Base-by-base conservation (phyloP, 768 basidiomycete genomes). In the Russula virescens region DNA sequence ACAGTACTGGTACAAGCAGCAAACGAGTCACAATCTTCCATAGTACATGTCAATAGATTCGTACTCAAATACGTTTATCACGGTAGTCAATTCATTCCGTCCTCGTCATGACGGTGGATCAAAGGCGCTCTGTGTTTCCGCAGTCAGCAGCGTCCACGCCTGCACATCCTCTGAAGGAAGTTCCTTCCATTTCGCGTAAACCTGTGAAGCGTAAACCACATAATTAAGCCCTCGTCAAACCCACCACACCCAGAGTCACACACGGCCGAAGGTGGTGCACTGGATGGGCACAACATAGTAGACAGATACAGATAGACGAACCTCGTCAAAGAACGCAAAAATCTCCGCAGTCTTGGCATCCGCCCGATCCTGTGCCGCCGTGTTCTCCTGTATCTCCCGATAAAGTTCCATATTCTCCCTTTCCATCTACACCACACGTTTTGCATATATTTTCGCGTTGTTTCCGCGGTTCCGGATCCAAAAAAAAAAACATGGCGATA, bases 151-250 rank as follows among this genome's bases (percentile, higher is more conserved):
- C 13, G 75, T 69, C 79, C 79, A 80, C 23, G 51, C 21, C 35
- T 75, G 69, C n/a, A 90, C 81, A 28, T 87, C 82, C n/a, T 88
- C 85, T 55, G 79, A 75, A 1, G 86, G 84, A 9, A 88, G 69
- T 28, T 79, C 74, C 59, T 73, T 71, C 83, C 86, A 89, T 56
- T 76, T 77, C 13, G 75, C 72, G 55, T 76, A 77, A 1, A 79
- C 74, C 86, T 85, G 61, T 51, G 26, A 56, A 58, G 31, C 8
- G 31, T 31, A 31, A 31, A 31, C 8, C 8, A 31, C 35, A 9
- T 28, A 16, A n/a, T n/a, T n/a, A n/a, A n/a, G n/a, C n/a, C n/a
- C n/a, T n/a, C n/a, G n/a, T n/a, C 31, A 31, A 31, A 31, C 31
- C 31, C 31, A 31, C 31, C 8, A 31, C 31, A 31, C 31, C 31